Base-by-base conservation (phyloP, 108 stramenopile species). In the Pelagomonas calceolata region DNA sequence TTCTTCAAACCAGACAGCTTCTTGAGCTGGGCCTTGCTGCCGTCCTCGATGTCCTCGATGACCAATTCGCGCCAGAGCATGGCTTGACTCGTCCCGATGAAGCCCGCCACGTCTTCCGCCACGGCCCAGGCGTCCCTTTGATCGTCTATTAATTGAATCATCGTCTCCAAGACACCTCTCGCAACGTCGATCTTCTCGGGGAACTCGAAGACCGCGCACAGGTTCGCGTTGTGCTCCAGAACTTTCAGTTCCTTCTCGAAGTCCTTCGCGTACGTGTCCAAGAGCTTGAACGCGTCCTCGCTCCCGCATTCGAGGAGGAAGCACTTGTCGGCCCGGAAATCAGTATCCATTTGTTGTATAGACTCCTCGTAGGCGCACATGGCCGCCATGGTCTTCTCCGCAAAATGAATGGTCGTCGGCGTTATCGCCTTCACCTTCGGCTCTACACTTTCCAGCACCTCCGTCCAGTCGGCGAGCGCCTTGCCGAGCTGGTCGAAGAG, bases 191-290 rank as follows among this genome's bases (percentile, higher is more conserved):
- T 79, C 30, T 84, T 66, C 17, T 77, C 81, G 4, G 85, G 82
- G 73, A 88, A 86, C 31, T 87, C 89, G 67, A 92, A 92, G 18
- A 89, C 78, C 15, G 35, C 60, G 73, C 88, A 89, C 37, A 90
- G 75, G 45, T 89, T 75, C 10, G 69, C 30, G 66, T 84, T 87
- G 7, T 83, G 75, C 32, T 80, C 87, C 16, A 88, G 70, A 5
- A 65, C 64, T 26, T 67, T 46, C 33, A 63, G 44, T 31, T 87
- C 86, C 17, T 80, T 71, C 0, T 63, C 73, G 32, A 90, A 75
- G 18, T 75, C 68, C 16, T 72, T 66, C 21, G 78, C 72, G 7
- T 85, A 85, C 18, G 63, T 82, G 32, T 73, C 71, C 0, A 85
- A 76, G n/a, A 69, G 74, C 60, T 73, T 72, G 39, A n/a, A 69